Base-by-base conservation (phyloP, 495 filamentous ascomycete species). In the Cryomyces minteri region DNA sequence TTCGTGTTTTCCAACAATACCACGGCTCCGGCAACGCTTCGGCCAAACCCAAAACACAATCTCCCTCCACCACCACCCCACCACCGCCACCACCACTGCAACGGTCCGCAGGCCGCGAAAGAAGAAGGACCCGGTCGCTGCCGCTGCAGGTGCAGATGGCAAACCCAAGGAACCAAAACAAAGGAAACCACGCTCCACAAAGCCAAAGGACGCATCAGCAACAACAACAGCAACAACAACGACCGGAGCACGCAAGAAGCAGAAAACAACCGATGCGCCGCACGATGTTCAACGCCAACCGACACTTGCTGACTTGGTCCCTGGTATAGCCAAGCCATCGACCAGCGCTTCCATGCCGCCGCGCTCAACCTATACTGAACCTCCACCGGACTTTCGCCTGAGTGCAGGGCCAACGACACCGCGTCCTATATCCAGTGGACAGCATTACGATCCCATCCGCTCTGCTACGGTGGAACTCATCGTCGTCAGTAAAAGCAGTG, bases 361-460 rank as follows among this genome's bases (percentile, higher is more conserved):
- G 41, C 44, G 34, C 25, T 42, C 42, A 8, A 43, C 39, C 52
- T 52, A 51, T 34, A 40, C 48, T 28, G 55, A 63, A 32, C 47
- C 54, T 29, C 48, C 59, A 41, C 58, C 45, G 50, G 61, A 50
- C 58, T 59, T 40, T 47, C 54, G 31, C 51, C 51, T 47, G 43
- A 44, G 51, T n/a, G 48, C 42, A 10, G 48, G 58, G 9, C 62
- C 58, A 5, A 60, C 65, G 25, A 62, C 58, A 29, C 57, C 63
- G 12, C 62, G 69, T 10, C 65, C 67, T 28, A 62, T 70, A 4
- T 69, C 79, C 0, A 84, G 80, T 53, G 79, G 84, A 39, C 82
- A 83, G 52, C 81, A 80, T 51, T 94, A 85, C 55, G 87, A 94
- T 61, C 87, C 87, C 1, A 80, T 94, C 54, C 73, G 87, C 39